phyloP scores from a whole-genome alignment of 2,329 filamentous ascomycete genomes.

The Fulvia fulva region DNA sequence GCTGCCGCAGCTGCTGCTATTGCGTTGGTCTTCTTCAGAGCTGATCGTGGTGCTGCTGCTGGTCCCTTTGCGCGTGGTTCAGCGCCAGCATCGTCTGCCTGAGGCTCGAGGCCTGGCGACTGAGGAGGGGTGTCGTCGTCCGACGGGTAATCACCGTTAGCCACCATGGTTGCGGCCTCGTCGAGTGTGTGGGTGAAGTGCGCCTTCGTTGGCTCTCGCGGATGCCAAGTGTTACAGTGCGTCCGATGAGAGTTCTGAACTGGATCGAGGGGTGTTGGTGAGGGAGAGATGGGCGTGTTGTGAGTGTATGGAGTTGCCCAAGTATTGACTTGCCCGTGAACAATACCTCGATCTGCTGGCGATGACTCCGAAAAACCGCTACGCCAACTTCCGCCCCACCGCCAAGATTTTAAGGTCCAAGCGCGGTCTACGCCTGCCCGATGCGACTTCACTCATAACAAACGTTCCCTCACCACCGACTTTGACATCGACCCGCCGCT shows the following conservation, averaged over 20 bases:
- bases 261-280: no score
- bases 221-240: no score
- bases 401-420: not conserved
- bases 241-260: no score
- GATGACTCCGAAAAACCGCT: not conserved
- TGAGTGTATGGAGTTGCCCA: no score
- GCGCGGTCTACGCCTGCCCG: not conserved
- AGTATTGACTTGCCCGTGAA: not conserved
- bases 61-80: slow-evolving; percentile 57
- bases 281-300: no score
- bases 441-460: not conserved
- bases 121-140: slow-evolving; percentile 52
- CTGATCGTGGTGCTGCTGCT: slow-evolving; percentile 64
- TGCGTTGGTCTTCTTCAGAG: slow-evolving; percentile 72
- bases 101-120: slow-evolving; percentile 48
- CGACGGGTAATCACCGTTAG: slow-evolving; percentile 52
- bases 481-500: no score
- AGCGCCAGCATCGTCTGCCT: slow-evolving; percentile 65
- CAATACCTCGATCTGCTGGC: not conserved
- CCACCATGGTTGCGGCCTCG: slow-evolving; percentile 48
- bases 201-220: not conserved
- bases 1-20: slow-evolving; percentile 54
- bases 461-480: no score
- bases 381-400: not conserved
- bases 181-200: not conserved